A percentile compares a stretch with the other conserved stretches of the same genome.
Conservation (phyloP, 2,329 filamentous ascomycete genomes). For the Aspergillus chevalieri region DNA sequence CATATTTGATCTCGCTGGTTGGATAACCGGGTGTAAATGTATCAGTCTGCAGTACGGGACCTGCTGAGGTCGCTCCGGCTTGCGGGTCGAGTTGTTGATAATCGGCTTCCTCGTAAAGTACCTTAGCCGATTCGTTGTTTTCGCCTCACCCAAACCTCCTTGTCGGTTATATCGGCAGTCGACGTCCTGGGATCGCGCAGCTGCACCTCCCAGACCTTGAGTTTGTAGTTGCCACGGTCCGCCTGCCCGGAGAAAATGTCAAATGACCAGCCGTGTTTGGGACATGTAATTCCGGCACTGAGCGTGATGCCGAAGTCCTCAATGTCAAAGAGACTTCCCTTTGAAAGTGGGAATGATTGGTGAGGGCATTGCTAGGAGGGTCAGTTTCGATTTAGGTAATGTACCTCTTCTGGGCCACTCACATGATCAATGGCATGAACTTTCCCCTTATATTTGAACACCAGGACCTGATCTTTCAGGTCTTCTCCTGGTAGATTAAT, state of each 20-base stretch:
- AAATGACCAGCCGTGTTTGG: constrained; percentile 67
- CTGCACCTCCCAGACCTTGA: constrained; percentile 61
- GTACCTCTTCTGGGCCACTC: constrained; percentile 12
- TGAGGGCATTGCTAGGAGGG: constrained; percentile 58
- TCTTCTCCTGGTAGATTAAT: constrained; percentile 32
- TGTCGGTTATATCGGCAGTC: constrained; percentile 9
- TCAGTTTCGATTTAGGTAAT: background rate
- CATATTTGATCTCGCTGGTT: background rate
- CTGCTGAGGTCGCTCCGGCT: background rate
- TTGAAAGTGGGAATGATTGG: constrained; percentile 59
- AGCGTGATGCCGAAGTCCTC: constrained; percentile 58
- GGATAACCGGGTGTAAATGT: background rate
- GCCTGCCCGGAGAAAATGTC: constrained; percentile 58
- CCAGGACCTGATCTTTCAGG: constrained; percentile 56
- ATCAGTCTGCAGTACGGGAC: background rate
- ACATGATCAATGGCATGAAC: constrained; percentile 66
- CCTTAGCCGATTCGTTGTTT: constrained; percentile 27
- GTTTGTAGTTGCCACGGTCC: constrained; percentile 57
- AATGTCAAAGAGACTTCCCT: constrained; percentile 61
- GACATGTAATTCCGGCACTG: constrained; percentile 56
- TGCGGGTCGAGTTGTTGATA: background rate
- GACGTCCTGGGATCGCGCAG: constrained; percentile 31
- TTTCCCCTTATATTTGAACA: constrained; percentile 58
- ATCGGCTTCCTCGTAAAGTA: background rate
- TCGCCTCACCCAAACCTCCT: constrained; percentile 31